phyloP scores from a whole-genome alignment of 352 stramenopile species.

The Peronosclerospora sorghi region DNA sequence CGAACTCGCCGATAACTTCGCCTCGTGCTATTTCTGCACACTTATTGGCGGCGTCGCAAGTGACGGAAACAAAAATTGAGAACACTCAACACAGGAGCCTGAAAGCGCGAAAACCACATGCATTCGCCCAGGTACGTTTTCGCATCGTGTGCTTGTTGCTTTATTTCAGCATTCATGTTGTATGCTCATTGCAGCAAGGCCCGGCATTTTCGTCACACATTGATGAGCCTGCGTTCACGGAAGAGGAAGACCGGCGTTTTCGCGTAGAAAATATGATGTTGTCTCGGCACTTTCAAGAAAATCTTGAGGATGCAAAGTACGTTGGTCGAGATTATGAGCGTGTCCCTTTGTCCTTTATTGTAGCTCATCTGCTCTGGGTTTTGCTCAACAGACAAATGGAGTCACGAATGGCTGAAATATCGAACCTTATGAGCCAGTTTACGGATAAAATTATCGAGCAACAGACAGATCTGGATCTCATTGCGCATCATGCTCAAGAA shows the following conservation, averaged over 20 bases:
- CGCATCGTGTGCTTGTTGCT: neutral
- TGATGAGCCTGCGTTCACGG: conserved; percentile 46
- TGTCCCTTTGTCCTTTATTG: neutral
- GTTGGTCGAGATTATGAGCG: neutral
- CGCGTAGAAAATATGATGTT: conserved; percentile 62
- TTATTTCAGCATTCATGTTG: neutral
- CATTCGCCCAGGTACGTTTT: conserved; percentile 5
- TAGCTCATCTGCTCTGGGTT: conserved; percentile 1
- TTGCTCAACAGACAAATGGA: conserved; percentile 53
- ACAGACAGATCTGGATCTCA: conserved; percentile 65
- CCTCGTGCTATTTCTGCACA: conserved; percentile 1
- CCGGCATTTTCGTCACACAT: conserved; percentile 31
- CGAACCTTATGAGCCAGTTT: conserved; percentile 76
- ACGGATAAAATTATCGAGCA: conserved; percentile 79
- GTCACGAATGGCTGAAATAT: conserved; percentile 79
- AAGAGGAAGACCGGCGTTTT: conserved; percentile 51
- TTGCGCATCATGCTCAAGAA: conserved; percentile 56
- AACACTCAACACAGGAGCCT: neutral
- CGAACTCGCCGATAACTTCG: conserved; percentile 2
- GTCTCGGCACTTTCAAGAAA: conserved; percentile 78
- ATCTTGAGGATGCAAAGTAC: conserved; percentile 76
- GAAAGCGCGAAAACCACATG: conserved; percentile 5
- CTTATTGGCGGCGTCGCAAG: conserved; percentile 1
- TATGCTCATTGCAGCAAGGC: conserved; percentile 7
- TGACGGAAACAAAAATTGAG: conserved; percentile 4